Conservation (phyloP, 2,329 filamentous ascomycete genomes). For the Talaromyces amestolkiae region DNA sequence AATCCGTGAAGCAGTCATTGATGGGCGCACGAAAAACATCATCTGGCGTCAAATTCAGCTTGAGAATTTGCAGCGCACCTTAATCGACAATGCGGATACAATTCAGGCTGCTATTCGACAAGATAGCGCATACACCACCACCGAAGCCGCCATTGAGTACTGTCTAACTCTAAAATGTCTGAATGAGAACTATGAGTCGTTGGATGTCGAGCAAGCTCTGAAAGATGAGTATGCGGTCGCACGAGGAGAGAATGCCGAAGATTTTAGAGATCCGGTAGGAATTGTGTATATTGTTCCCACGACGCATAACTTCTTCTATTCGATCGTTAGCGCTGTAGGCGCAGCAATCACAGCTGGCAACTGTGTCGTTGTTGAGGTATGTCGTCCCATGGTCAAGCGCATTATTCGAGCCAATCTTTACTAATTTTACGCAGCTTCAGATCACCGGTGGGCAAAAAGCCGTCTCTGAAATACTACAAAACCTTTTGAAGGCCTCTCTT, state of each 20-base stretch:
- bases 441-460: background rate
- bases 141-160: constrained; percentile 16
- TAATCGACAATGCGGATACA: constrained; percentile 9
- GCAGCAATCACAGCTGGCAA: constrained; percentile 53
- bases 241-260: background rate
- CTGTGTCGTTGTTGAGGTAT: constrained; percentile 48
- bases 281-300: constrained; percentile 50
- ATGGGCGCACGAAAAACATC: constrained; percentile 15
- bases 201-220: constrained; percentile 7
- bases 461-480: constrained; percentile 11
- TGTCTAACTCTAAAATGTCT: constrained; percentile 7
- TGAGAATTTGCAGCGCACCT: constrained; percentile 12
- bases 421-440: background rate
- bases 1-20: constrained; percentile 17
- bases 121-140: background rate
- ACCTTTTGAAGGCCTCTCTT: constrained; percentile 21
- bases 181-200: constrained; percentile 9
- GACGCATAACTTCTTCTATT: constrained; percentile 51
- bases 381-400: background rate
- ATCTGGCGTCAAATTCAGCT: constrained; percentile 18
- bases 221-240: constrained; percentile 11
- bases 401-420: background rate
- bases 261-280: constrained; percentile 18
- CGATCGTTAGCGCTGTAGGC: constrained; percentile 43
- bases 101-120: constrained; percentile 7